Evolutionary conservation across 805 yeast species (phyloP), one percentile per base, ranked within the genome.

Genomic region (Clavispora vitiphila): DNA sequence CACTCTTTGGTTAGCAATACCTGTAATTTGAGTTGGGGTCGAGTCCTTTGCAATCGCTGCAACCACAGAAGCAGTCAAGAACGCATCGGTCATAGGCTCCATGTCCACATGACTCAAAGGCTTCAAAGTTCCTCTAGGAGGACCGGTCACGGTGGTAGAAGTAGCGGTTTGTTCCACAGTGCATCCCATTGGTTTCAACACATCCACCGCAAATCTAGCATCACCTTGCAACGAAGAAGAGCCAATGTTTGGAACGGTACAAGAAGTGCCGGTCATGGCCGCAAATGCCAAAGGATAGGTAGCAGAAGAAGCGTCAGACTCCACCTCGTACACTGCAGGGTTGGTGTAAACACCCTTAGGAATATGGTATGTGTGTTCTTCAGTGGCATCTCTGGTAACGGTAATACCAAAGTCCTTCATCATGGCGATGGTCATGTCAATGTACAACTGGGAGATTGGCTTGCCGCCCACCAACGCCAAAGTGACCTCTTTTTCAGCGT

Each of bases 71-170:
- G 99, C 99, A 12, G 99, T 93, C 56, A 93, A 71, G 61, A 93
- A 93, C 0, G 99, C 99, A 65, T 93, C 99, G 0, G 99, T 93
- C 99, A 93, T 93, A 41, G 99, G 98, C 67, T 93, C 99, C 99
- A 93, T 93, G 60, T 93, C 97, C 42, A 93, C 83, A 47, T 71
- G 76, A 10, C 80, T 70, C 48, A 93, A 69, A 6, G 95, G 86
- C 55, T 72, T 76, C 50, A 93, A 72, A 0, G 63, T 46, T 12
- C 95, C 95, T 29, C 65, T 65, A 15, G 84, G 71, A 5, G 97
- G 96, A 37, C 97, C 98, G 32, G 83, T 78, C 8, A 93, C 98
- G 0, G 97, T 89, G 0, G 99, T 93, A 2, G 95, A 81, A 2
- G 85, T 80, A 1, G 76, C 83, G 2, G 93, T 78, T 68, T 93